These are phyloP conservation scores for Acer campestre DNA, from an alignment of 345 rosid species.

Conservation along the genomic window DNA sequence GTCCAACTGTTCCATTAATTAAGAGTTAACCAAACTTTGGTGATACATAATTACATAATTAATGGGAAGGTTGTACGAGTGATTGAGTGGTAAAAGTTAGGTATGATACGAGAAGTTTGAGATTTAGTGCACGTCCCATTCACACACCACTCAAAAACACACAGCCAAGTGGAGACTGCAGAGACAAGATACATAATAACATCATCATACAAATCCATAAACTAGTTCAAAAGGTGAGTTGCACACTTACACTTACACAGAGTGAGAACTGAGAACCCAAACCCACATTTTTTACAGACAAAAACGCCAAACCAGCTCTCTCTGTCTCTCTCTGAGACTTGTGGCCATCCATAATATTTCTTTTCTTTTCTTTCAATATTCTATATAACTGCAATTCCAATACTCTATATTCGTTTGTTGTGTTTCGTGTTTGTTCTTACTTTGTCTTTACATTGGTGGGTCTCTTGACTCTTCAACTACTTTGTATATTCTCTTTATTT, in stretches of 20 bases:
- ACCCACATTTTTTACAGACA: conserved; percentile 8
- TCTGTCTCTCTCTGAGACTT: background rate
- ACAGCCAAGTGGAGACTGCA: too few species aligned
- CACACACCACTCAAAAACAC: conserved; percentile 19
- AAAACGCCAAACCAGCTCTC: background rate
- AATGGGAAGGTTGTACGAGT: background rate
- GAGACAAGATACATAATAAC: background rate
- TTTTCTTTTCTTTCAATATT: conserved; percentile 14
- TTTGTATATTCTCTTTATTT: conserved; percentile 10
- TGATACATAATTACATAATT: background rate
- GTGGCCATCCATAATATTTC: background rate
- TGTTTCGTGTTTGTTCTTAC: conserved; percentile 35
- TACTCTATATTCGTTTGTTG: conserved; percentile 28
- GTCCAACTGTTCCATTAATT: background rate
- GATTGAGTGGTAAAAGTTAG: conserved; percentile 28
- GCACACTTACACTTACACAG: too few species aligned
- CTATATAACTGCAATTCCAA: conserved; percentile 24
- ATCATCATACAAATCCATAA: background rate
- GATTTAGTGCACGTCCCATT: conserved; percentile 35
- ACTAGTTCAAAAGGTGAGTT: background rate
- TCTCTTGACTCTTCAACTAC: conserved; percentile 20
- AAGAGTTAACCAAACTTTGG: background rate
- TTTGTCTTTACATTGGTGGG: conserved; percentile 33
- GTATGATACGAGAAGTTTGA: conserved; percentile 12
- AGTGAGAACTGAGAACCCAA: conserved; percentile 4